Base-by-base conservation (phyloP, 352 stramenopile species). In the Phytophthora sp. region DNA sequence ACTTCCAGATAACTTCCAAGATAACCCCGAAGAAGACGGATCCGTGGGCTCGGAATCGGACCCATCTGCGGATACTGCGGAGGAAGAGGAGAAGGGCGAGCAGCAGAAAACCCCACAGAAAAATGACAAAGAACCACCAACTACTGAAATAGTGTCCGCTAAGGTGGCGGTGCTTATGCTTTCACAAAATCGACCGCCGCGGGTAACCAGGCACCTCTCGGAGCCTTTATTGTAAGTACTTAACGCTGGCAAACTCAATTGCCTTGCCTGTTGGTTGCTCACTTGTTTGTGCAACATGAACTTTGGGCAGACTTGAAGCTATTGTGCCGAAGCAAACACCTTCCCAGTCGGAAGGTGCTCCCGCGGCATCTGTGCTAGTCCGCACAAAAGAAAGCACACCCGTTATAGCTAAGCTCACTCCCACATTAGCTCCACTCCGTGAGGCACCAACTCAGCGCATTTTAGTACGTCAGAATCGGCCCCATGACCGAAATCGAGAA, bases 21-120 rank as follows among this genome's bases (percentile, higher is more conserved):
- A 86, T 18, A 69, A 62, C 16, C 52, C 51, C 13, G 74, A 84
- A 41, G 77, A 89, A 41, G 78, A 84, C 29, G 76, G 49, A 24
- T 91, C 82, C 0, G 63, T 69, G 4, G 82, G 85, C 27, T 91
- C 83, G 5, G 83, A 94, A 47, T 92, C 85, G 0, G 84, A 94
- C 52, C 83, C 81, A 16, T 93, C 83, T 1, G 80, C 76, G 1
- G 81, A 92, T 58, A 84, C 89, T 64, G 88, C 84, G 63, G 85
- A 90, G 39, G 66, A 82, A 39, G 69, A 80, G n/a, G 66, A 82
- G 11, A 67, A 79, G 15, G 74, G 77, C 20, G 69, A 86, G 7
- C 60, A 72, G 13, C 71, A 69, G 6, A 62, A 84, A 27, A 42
- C 47, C 1, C 54, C 62, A n/a, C 71, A 30, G 11, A 60, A 64